Conservation (phyloP, 805 yeast genomes). For the Saccharomycopsis malanga region DNA sequence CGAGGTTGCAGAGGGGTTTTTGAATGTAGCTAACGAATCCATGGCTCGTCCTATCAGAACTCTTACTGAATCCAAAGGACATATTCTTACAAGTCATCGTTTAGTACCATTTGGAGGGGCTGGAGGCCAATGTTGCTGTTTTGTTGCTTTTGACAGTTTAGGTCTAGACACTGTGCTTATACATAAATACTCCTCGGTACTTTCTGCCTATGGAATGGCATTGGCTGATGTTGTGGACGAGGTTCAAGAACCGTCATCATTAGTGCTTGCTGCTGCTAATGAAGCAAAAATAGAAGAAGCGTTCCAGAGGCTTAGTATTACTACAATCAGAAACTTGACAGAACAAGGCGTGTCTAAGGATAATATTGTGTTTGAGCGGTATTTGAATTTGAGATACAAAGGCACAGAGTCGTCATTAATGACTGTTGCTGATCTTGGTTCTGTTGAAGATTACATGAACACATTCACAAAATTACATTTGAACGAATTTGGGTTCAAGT, state of each 20-base stretch:
- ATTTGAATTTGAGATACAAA: constrained; percentile 69
- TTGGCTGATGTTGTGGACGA: constrained; percentile 82
- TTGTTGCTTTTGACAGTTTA: constrained; percentile 56
- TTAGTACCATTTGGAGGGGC: constrained; percentile 89
- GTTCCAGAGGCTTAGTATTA: constrained; percentile 37
- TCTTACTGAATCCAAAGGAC: constrained; percentile 80
- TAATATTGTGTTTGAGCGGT: constrained; percentile 43
- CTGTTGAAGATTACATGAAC: constrained; percentile 28
- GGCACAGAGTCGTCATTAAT: constrained; percentile 89
- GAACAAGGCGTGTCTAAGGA: constrained; percentile 11
- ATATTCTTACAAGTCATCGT: constrained; percentile 54
- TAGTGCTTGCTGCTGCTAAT: constrained; percentile 31
- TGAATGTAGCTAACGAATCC: constrained; percentile 76
- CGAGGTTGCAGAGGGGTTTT: constrained; percentile 73
- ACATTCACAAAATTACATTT: constrained; percentile 51
- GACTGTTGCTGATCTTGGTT: constrained; percentile 36
- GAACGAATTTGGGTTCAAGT: constrained; percentile 67
- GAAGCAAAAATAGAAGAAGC: constrained; percentile 34
- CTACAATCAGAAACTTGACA: constrained; percentile 36
- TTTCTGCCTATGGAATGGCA: constrained; percentile 85
- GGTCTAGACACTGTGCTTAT: constrained; percentile 64
- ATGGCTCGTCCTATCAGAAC: constrained; percentile 90
- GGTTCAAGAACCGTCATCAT: constrained; percentile 64
- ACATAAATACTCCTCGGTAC: constrained; percentile 75
- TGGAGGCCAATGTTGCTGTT: constrained; percentile 85